Base-by-base conservation (phyloP, 805 yeast genomes). In the Candida oleophila region DNA sequence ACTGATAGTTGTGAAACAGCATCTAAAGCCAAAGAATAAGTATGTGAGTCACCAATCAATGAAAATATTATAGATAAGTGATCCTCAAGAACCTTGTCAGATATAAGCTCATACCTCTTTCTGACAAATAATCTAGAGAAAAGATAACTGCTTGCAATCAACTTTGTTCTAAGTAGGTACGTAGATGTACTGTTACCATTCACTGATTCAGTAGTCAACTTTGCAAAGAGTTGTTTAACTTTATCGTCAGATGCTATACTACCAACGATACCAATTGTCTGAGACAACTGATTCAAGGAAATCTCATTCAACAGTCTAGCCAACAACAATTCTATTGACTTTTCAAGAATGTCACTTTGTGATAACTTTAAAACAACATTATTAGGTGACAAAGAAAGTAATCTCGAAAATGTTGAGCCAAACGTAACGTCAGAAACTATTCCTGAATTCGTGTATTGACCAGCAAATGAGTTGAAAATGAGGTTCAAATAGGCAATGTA, bases 261-360 rank as follows among this genome's bases (percentile, higher is more conserved):
- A 2, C 67, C 74, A 46, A 80, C 63, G 3, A 80, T 72, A 22
- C 82, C 87, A 28, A 80, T 52, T 2, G 71, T 53, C 44, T 66
- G 72, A 3, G 81, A 73, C 3, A 77, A 69, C 42, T 71, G 65
- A 9, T 49, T 45, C 11, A 60, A 21, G 14, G 65, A 55, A 2
- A 39, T 28, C 16, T 67, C 70, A 33, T 52, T 51, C 16, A 61
- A 43, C 2, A 52, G 40, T 28, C 53, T 57, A 1, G 55, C 58
- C 38, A 51, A 48, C n/a, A 69, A 41, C 8, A 69, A 48, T 1
- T 50, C 51, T 2, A 65, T 43, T 1, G 78, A 49, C 1, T 53
- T 46, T 0, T 60, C 56, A 2, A 60, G 43, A 15, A 54, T 41
- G 8, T 16, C 21, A 16, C 12, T 7, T 0, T 49, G 35, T 1